Conservation (phyloP, 352 stramenopile genomes). For the Phytophthora cajani region DNA sequence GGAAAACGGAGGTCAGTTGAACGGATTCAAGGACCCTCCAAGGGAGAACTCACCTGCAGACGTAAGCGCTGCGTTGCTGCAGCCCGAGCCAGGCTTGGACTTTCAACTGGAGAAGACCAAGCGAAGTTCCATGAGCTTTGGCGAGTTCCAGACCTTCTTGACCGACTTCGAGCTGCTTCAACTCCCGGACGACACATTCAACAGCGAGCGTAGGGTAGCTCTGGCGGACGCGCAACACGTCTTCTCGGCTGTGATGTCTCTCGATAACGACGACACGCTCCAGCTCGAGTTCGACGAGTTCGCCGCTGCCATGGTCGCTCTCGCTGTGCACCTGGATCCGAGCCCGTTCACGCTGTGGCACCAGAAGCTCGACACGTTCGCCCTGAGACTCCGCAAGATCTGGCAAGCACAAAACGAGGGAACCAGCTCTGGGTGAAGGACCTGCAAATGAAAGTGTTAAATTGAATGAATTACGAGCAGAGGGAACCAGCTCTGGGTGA, state of each 20-base stretch:
- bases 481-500: conserved; percentile 8
- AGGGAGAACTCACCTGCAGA: conserved; percentile 1
- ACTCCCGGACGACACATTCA: not conserved
- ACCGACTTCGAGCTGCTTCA: conserved; percentile 38
- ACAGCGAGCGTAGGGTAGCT: conserved; percentile 21
- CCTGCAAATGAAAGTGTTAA: not conserved
- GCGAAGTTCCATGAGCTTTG: conserved; percentile 59
- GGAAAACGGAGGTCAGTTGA: conserved; percentile 11
- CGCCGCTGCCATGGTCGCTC: conserved; percentile 46
- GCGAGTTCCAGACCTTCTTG: conserved; percentile 55
- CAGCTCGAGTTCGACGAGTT: conserved; percentile 79
- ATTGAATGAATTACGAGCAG: too few species aligned
- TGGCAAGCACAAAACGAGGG: conserved; percentile 14
- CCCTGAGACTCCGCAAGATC: conserved; percentile 24
- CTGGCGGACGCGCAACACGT: conserved; percentile 38
- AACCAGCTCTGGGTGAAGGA: conserved; percentile 7
- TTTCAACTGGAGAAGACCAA: conserved; percentile 66
- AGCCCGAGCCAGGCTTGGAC: conserved; percentile 9
- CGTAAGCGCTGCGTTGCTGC: conserved; percentile 10
- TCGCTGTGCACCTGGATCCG: conserved; percentile 50
- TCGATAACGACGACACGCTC: conserved; percentile 57
- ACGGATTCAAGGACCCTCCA: conserved; percentile 5
- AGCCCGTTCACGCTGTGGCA: conserved; percentile 61
- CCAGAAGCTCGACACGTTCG: conserved; percentile 61
- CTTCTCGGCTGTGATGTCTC: conserved; percentile 56